Evolutionary conservation across 192 early-diverging fungal species (phyloP).

Genomic region (Glomus cerebriforme): DNA sequence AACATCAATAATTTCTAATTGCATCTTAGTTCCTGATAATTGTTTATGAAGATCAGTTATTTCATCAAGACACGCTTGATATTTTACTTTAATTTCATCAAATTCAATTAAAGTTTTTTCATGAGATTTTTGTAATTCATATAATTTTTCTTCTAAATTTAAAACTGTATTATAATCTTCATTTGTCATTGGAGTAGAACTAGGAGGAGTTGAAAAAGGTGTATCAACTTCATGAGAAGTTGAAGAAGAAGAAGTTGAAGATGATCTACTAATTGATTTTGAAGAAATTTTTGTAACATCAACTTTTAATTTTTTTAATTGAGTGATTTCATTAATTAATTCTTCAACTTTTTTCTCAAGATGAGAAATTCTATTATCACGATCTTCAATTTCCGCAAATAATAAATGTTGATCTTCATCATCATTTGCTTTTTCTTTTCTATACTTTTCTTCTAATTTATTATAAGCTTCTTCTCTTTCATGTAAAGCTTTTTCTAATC

Average conservation of each 20-base stretch:
- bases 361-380: slow-evolving; percentile 19
- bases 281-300: neutral
- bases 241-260: slow-evolving; percentile 23
- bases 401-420: slow-evolving; percentile 12
- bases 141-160: slow-evolving; percentile 19
- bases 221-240: slow-evolving; percentile 2
- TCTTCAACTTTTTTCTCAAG: slow-evolving; percentile 31
- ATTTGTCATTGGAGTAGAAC: neutral
- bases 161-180: neutral
- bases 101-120: slow-evolving; percentile 9
- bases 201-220: slow-evolving; percentile 25
- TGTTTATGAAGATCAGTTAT: slow-evolving; percentile 10
- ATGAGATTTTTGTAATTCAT: slow-evolving; percentile 24
- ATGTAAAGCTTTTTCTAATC: slow-evolving; percentile 28
- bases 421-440: neutral
- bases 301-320: slow-evolving; percentile 14
- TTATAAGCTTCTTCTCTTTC: slow-evolving; percentile 38
- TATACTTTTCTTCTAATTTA: slow-evolving; percentile 11
- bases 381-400: slow-evolving; percentile 16
- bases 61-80: slow-evolving; percentile 24
- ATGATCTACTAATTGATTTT: neutral
- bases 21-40: neutral
- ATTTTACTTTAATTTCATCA: slow-evolving; percentile 16
- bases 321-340: neutral
- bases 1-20: neutral